A percentile compares a stretch with the other conserved stretches of the same genome.
Conservation (phyloP, 345 rosid genomes). For the Murraya koenigii region DNA sequence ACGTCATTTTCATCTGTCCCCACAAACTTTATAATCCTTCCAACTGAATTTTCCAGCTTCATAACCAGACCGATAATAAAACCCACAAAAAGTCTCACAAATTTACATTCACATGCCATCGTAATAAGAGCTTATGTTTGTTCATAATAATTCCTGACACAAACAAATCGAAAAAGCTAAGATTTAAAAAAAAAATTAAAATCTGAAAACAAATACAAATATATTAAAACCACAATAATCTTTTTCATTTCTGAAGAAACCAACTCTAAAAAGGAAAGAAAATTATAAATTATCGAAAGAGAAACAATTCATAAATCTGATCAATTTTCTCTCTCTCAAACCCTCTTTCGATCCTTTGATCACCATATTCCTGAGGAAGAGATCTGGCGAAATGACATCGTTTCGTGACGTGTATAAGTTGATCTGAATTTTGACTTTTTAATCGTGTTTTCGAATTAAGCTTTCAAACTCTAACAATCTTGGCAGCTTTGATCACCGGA, state of each 20-base stretch:
- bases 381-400: constrained; percentile 13
- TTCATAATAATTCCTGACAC: not conserved
- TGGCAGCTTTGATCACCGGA: constrained; percentile 94
- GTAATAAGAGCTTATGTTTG: not conserved
- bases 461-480: constrained; percentile 78
- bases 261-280: not conserved
- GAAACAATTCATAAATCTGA: constrained; percentile 14
- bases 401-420: not conserved
- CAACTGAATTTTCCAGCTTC: constrained; percentile 16
- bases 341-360: not conserved
- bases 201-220: not conserved
- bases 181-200: not conserved
- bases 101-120: constrained; percentile 37
- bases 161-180: not conserved
- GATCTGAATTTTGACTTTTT: not conserved
- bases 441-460: not conserved
- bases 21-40: constrained; percentile 6
- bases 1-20: constrained; percentile 21
- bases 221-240: constrained; percentile 28
- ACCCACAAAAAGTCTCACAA: not conserved
- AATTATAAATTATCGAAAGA: constrained; percentile 26
- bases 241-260: constrained; percentile 26
- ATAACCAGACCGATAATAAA: not conserved
- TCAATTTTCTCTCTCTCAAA: not conserved
- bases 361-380: constrained; percentile 13